These are phyloP conservation scores for Salix exigua DNA, from an alignment of 345 rosid genomes.

Conservation along the genomic window DNA sequence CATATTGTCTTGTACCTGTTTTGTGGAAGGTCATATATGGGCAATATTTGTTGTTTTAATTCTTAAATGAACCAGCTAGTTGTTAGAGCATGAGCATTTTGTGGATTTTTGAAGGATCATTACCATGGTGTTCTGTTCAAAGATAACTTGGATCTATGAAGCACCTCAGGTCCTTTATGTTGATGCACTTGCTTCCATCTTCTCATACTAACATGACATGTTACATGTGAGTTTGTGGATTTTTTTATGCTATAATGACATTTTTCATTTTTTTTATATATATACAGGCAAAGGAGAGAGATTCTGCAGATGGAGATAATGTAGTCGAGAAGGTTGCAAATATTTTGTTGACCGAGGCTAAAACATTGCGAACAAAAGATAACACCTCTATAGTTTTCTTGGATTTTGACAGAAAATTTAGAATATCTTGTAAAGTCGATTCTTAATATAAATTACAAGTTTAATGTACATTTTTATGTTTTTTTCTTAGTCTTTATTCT, in stretches of 20 bases:
- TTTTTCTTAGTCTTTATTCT: not conserved
- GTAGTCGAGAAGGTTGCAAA: slow-evolving; percentile 71
- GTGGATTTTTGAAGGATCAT: not conserved
- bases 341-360: slow-evolving; percentile 73
- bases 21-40: not conserved
- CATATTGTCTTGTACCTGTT: not conserved
- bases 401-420: slow-evolving; percentile 52
- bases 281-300: slow-evolving; percentile 55
- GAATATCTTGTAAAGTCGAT: slow-evolving; percentile 42
- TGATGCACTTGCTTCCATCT: not conserved
- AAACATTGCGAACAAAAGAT: slow-evolving; percentile 82
- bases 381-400: slow-evolving; percentile 83
- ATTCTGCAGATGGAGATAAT: slow-evolving; percentile 34
- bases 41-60: not conserved
- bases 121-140: not conserved
- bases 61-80: not conserved
- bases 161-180: not conserved
- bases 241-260: not conserved
- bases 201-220: not conserved
- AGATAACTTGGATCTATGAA: not conserved
- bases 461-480: not conserved
- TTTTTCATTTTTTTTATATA: not conserved
- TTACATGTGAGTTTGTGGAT: not conserved
- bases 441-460: slow-evolving; percentile 26
- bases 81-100: not conserved